Base-by-base conservation (phyloP, 2,329 filamentous ascomycete genomes). In the Nemania bipapillata region DNA sequence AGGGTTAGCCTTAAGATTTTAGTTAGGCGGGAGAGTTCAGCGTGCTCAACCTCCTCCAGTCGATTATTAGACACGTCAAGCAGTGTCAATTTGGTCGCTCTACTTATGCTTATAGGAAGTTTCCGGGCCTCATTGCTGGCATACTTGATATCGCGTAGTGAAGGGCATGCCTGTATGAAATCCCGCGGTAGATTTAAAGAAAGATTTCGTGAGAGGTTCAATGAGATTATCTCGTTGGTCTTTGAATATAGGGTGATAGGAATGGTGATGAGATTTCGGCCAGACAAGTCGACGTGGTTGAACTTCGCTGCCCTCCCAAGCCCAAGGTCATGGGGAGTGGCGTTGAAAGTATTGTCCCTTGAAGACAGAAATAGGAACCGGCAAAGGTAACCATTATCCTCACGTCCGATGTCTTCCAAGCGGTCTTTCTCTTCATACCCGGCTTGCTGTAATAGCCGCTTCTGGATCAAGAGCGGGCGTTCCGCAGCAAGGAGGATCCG, bases 311-410 rank as follows among this genome's bases (percentile, higher is more conserved):
- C 89, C 76, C 93, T 94, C 77, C 88, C 89, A 71, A 96, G 89
- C 28, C 91, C 92, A 57, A 94, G 87, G 75, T 98, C 95, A 71
- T 94, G 91, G 26, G 92, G 84, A 68, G 86, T 89, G 50, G 90
- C 86, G 70, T 91, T 89, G 75, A 88, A 94, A 56, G 94, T 93
- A 78, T 90, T 94, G 79, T 97, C 91, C 76, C 95, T 92, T 22
- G 92, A 91, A 17, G 95, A 94, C 66, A 97, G 84, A 80, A 99
- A 99, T 68, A 96, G 93, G 82, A 99, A 98, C 5, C 96, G 92
- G 78, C 94, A 97, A 12, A 99, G 86, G 75, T 98, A 99, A 78
- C 94, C 96, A 80, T 98, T 97, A 83, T 99, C 96, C 80, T 99
- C 96, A 65, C 96, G 90, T 30, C 96, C 96, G 60, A 99, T 89